Conservation (phyloP, 2,329 filamentous ascomycete species). For the Emmonsiellopsis sp. region DNA sequence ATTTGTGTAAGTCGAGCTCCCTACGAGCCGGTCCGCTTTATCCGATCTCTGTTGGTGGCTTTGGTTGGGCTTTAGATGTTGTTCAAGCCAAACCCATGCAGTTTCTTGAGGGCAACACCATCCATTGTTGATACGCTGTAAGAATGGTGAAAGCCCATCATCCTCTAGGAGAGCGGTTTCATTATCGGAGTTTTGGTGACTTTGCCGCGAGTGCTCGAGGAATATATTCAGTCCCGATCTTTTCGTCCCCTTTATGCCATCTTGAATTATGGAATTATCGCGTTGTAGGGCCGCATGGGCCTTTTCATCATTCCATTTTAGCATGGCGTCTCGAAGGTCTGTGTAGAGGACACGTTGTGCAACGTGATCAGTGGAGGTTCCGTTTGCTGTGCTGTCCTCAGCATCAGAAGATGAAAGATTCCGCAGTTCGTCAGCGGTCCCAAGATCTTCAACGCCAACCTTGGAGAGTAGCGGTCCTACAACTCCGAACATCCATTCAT, state of each 20-base stretch:
- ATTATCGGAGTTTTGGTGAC: slow-evolving; percentile 28
- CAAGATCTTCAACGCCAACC: slow-evolving; percentile 39
- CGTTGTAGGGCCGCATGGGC: slow-evolving; percentile 35
- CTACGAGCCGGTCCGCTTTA: slow-evolving; percentile 1
- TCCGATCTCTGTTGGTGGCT: slow-evolving; percentile 9
- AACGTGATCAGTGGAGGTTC: slow-evolving; percentile 3
- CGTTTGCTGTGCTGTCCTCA: slow-evolving; percentile 12
- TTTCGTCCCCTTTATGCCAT: slow-evolving; percentile 37
- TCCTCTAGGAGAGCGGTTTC: slow-evolving; percentile 31
- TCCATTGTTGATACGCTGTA: slow-evolving; percentile 35
- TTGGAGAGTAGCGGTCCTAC: slow-evolving; percentile 43
- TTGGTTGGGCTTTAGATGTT: slow-evolving; percentile 37
- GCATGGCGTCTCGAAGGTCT: slow-evolving; percentile 36
- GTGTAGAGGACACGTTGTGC: slow-evolving; percentile 21
- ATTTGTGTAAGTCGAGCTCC: slow-evolving; percentile 41
- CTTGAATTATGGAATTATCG: slow-evolving; percentile 41
- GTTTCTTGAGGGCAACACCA: slow-evolving; percentile 43
- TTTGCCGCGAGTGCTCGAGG: slow-evolving; percentile 45
- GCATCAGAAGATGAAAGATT: slow-evolving; percentile 15
- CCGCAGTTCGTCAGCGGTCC: slow-evolving; percentile 31
- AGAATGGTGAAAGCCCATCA: slow-evolving; percentile 31
- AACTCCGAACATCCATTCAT: slow-evolving; percentile 48
- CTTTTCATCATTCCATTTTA: slow-evolving; percentile 37
- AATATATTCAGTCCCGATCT: slow-evolving; percentile 45
- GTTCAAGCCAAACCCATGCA: slow-evolving; percentile 45